Base-by-base conservation (phyloP, 257 asterid genomes). In the Fraxinus pennsylvanica region DNA sequence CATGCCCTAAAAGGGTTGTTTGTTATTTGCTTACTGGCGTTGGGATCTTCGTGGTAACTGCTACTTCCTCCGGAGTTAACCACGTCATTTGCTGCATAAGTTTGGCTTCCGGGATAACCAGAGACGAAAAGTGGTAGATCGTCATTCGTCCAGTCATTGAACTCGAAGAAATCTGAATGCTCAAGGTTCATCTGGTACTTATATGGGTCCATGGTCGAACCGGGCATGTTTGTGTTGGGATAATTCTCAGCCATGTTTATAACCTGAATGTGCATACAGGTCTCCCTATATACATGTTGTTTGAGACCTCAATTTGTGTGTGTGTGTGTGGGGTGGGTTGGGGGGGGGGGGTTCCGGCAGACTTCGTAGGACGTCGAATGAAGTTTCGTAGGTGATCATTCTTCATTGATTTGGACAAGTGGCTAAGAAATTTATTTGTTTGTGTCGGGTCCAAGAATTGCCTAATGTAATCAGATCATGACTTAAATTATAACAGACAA, bases 321-420 rank as follows among this genome's bases (percentile, higher is more conserved):
- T 25, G 27, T 25, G 27, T 25, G 27, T 25, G 39, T 0, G 47
- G 43, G 43, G 8, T 2, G 65, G 3, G 66, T 12, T 29, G 12
- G 17, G 9, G 65, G 79, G 81, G 73, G 73, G 73, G 32, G 32
- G 1, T n/a, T 52, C 19, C 9, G 67, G 93, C 81, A 75, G 83
- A 84, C 77, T 91, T 91, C 98, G 79, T 86, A 38, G 72, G 14
- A 81, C 70, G 84, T 74, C 52, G 84, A 76, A 72, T 81, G 98
- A 93, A 93, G 90, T 85, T 93, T 93, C 98, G 74, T 43, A 52
- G 93, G 30, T 83, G 81, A 63, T 32, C 35, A 32, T 85, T 87
- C 86, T 21, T 80, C 22, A 22, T 30, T 72, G 72, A 68, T 87
- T 81, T 30, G 77, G 54, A 78, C 87, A 74, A 87, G 89, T 87